Evolutionary conservation across 768 basidiomycete species (phyloP), one percentile per base, ranked within the genome.

Genomic region (Steccherinum ochraceum): DNA sequence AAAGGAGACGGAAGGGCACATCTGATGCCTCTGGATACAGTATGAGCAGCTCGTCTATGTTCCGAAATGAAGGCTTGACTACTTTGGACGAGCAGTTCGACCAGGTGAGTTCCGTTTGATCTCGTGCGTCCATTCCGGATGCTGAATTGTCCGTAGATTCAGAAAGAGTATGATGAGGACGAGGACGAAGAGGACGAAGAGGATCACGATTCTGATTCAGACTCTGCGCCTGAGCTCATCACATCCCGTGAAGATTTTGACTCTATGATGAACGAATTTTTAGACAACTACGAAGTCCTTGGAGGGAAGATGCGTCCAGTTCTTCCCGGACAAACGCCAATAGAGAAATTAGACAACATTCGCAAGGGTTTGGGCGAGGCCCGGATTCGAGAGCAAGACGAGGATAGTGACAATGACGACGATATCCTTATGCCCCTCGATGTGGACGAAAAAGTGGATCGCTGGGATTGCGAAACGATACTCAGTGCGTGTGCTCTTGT

Each of bases 1-100:
- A 83, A 52, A 81, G 82, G 69, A 78, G 83, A 61, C 74, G 82
- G 56, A 83, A 83, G 58, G 84, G 83, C 2, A 74, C 82, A 0
- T 92, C 89, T 46, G 87, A 92, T 55, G 93, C 90, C 7, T 92
- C 90, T 19, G 93, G 91, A 12, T 95, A 95, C 74, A 91, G 88
- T 64, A 97, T 99, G 93, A 95, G 89, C 65, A 93, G 91, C 60
- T 93, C 92, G 2, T 92, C 92, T 12, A 92, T 98, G 89, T 89
- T 81, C 69, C 81, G 96, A 42, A 98, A 90, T 56, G 87, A 93
- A 58, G 84, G 91, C 0, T 69, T 98, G 24, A 81, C 89, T 47
- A 86, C 84, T 2, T 73, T 99, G 40, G 96, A 99, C 62, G 92
- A 97, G 62, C 79, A 84, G 11, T 99, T 98, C 63, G 94, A 98